phyloP scores from a whole-genome alignment of 768 basidiomycete species.

The Glaciozyma antarctica region DNA sequence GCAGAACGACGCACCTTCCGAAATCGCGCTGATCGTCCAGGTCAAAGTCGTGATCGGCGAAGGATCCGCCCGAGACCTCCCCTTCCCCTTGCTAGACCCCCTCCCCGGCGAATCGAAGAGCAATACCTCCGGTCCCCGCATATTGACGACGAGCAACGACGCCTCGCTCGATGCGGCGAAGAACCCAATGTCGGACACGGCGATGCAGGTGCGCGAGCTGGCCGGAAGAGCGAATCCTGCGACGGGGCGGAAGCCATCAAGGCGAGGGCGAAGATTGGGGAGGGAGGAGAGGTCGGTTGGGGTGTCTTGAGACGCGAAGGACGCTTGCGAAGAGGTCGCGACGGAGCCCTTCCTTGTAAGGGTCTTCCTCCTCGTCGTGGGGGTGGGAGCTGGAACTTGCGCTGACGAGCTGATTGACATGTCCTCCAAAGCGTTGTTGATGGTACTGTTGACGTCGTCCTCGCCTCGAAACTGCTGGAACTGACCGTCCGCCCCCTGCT shows the following conservation, averaged over 20 bases:
- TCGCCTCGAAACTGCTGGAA: too few relatives aligned
- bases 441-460: conserved; percentile 7
- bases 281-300: conserved; percentile 12
- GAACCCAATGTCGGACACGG: conserved; percentile 70
- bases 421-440: conserved; percentile 12
- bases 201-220: conserved; percentile 43
- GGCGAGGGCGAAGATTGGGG: neutral
- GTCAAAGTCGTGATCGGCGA: conserved; percentile 50
- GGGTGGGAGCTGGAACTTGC: too few relatives aligned
- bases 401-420: conserved; percentile 6
- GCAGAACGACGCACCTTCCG: conserved; percentile 45
- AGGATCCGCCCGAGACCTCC: conserved; percentile 43
- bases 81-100: conserved; percentile 37
- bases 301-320: conserved; percentile 13
- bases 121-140: conserved; percentile 63
- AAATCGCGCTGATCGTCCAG: conserved; percentile 58
- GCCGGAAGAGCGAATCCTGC: conserved; percentile 15
- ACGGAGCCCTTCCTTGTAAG: neutral
- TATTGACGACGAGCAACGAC: conserved; percentile 56
- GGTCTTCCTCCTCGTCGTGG: neutral
- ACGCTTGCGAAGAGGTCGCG: neutral
- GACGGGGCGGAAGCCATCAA: conserved; percentile 23
- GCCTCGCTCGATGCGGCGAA: conserved; percentile 61
- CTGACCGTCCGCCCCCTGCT: neutral
- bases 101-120: conserved; percentile 44